phyloP scores from a whole-genome alignment of 1,284 basidiomycete species.

The Ustanciosporium gigantosporum region DNA sequence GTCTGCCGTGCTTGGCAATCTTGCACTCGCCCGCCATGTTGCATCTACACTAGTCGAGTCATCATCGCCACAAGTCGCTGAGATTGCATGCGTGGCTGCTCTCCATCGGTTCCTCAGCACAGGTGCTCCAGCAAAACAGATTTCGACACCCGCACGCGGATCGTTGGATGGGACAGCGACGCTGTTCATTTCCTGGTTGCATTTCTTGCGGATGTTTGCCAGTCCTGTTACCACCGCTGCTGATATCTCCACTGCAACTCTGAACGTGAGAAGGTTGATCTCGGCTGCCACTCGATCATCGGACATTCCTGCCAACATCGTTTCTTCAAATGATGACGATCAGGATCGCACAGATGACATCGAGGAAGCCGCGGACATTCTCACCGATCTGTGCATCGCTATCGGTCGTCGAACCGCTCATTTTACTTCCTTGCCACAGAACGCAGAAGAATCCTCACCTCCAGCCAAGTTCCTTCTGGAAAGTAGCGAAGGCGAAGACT shows the following conservation, averaged over 20 bases:
- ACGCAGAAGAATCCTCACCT: background rate
- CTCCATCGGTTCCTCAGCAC: conserved; percentile 17
- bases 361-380: conserved; percentile 6
- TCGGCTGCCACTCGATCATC: conserved; percentile 3
- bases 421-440: background rate
- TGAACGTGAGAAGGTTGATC: conserved; percentile 15
- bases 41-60: conserved; percentile 12
- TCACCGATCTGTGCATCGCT: conserved; percentile 26
- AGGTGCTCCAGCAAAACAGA: background rate
- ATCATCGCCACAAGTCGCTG: conserved; percentile 4
- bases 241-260: conserved; percentile 8
- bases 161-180: conserved; percentile 38
- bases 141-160: conserved; percentile 2
- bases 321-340: no score
- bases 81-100: conserved; percentile 5
- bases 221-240: conserved; percentile 1
- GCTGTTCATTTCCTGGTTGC: conserved; percentile 40
- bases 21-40: conserved; percentile 26
- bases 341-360: conserved; percentile 8
- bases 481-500: background rate
- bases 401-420: conserved; percentile 11
- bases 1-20: conserved; percentile 44
- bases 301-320: background rate
- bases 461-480: conserved; percentile 7
- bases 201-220: conserved; percentile 39